Conservation (phyloP, 768 basidiomycete species). For the Suillus tomentosus region DNA sequence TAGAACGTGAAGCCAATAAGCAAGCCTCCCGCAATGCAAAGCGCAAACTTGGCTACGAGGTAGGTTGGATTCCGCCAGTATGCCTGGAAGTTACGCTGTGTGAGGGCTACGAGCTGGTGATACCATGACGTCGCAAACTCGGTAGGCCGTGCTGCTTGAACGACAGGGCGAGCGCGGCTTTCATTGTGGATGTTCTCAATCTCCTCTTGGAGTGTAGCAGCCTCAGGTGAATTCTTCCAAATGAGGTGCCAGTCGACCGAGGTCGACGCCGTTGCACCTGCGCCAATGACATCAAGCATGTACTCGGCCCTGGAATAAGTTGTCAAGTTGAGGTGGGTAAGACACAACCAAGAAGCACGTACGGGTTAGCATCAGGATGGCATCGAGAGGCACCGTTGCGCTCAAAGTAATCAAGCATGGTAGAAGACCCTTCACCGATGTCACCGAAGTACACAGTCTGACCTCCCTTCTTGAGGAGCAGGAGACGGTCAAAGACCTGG, state of each 20-base stretch:
- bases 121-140: conserved; percentile 57
- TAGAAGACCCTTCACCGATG: conserved; percentile 71
- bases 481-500: conserved; percentile 77
- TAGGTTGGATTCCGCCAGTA: conserved; percentile 65
- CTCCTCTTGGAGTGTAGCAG: conserved; percentile 39
- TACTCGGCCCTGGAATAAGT: conserved; percentile 47
- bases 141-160: conserved; percentile 39
- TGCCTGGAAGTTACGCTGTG: conserved; percentile 45
- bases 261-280: conserved; percentile 72
- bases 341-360: conserved; percentile 27
- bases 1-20: conserved; percentile 68
- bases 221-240: conserved; percentile 78
- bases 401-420: conserved; percentile 76
- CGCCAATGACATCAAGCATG: conserved; percentile 87
- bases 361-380: conserved; percentile 77
- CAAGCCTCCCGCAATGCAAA: conserved; percentile 56
- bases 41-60: conserved; percentile 55
- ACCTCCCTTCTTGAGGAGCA: conserved; percentile 75
- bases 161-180: conserved; percentile 45
- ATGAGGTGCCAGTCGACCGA: conserved; percentile 85
- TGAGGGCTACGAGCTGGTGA: conserved; percentile 46
- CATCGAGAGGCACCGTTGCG: conserved; percentile 67
- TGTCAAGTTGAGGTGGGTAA: neutral
- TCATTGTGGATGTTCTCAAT: conserved; percentile 50
- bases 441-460: conserved; percentile 95